These are phyloP conservation scores for Rosa multiflora DNA, from an alignment of 306 rosid genomes.

Conservation along the genomic window DNA sequence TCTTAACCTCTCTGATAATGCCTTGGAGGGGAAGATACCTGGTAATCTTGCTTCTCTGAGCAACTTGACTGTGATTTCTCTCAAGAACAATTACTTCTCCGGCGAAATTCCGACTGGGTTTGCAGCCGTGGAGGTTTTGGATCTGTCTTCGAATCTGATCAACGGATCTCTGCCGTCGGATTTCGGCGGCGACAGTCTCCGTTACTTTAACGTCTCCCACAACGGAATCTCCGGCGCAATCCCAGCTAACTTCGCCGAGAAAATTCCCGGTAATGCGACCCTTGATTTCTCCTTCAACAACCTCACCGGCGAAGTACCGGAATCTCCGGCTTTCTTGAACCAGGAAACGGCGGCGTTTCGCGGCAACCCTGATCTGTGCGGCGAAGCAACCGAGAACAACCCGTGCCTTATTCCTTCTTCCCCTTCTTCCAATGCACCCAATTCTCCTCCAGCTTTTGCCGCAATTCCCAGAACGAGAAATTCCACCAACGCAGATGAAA, in stretches of 20 bases:
- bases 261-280: slow-evolving; percentile 50
- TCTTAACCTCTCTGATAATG: slow-evolving; percentile 83
- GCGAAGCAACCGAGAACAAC: slow-evolving; percentile 34
- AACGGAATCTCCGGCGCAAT: slow-evolving; percentile 69
- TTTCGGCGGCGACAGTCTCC: slow-evolving; percentile 51
- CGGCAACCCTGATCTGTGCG: slow-evolving; percentile 69
- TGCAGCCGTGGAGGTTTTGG: slow-evolving; percentile 43
- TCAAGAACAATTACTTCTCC: slow-evolving; percentile 63
- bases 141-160: slow-evolving; percentile 76
- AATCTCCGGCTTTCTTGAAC: slow-evolving; percentile 35
- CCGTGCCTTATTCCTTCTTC: slow-evolving; percentile 69
- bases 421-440: slow-evolving; percentile 41
- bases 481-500: slow-evolving; percentile 22
- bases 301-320: slow-evolving; percentile 64
- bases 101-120: slow-evolving; percentile 55
- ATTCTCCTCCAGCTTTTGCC: slow-evolving; percentile 85
- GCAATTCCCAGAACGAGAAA: slow-evolving; percentile 63
- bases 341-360: slow-evolving; percentile 40
- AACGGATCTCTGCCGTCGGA: slow-evolving; percentile 66
- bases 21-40: slow-evolving; percentile 70
- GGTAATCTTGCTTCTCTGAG: slow-evolving; percentile 38
- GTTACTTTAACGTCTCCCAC: slow-evolving; percentile 62
- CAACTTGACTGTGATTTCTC: slow-evolving; percentile 42
- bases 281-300: slow-evolving; percentile 80
- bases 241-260: slow-evolving; percentile 43